Evolutionary conservation across 495 filamentous ascomycete species (phyloP).

Genomic region (Penicillium macrosclerotiorum): DNA sequence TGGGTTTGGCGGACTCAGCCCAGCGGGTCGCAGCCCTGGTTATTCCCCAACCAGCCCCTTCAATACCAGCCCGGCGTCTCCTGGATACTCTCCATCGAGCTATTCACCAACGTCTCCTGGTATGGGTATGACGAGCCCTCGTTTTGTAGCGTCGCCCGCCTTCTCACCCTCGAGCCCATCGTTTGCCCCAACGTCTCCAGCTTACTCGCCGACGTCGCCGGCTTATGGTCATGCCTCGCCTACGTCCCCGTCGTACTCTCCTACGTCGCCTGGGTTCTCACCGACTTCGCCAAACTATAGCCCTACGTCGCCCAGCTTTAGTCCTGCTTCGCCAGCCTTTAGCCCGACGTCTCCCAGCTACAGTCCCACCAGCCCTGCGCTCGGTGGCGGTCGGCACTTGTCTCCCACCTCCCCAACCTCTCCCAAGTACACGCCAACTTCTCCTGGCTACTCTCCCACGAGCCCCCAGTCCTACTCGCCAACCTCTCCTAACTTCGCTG

Average conservation of each 20-base stretch:
- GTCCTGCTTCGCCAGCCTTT: conserved; percentile 58
- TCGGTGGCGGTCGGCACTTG: conserved; percentile 44
- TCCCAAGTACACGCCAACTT: conserved; percentile 72
- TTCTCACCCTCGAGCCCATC: conserved; percentile 68
- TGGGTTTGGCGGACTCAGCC: conserved; percentile 61
- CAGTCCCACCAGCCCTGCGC: conserved; percentile 66
- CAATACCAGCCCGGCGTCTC: conserved; percentile 72
- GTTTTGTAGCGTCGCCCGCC: conserved; percentile 49
- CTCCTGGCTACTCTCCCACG: conserved; percentile 66
- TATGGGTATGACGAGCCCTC: conserved; percentile 57
- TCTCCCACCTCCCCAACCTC: conserved; percentile 72
- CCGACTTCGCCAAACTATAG: conserved; percentile 67
- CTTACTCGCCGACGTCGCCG: conserved; percentile 82
- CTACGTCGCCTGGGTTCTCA: conserved; percentile 80
- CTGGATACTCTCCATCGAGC: conserved; percentile 71
- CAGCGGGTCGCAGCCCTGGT: conserved; percentile 66
- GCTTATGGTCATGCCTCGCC: conserved; percentile 62
- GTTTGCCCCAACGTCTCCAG: conserved; percentile 73
- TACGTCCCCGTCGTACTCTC: conserved; percentile 72
- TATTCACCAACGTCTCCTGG: conserved; percentile 65
- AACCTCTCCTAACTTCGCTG: conserved; percentile 68
- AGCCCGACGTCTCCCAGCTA: conserved; percentile 62
- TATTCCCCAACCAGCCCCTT: conserved; percentile 78
- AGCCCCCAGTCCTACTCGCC: conserved; percentile 73
- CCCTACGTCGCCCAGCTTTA: conserved; percentile 62